These are phyloP conservation scores for Candida cerambycidarum DNA, from an alignment of 805 yeast genomes.

Conservation along the genomic window DNA sequence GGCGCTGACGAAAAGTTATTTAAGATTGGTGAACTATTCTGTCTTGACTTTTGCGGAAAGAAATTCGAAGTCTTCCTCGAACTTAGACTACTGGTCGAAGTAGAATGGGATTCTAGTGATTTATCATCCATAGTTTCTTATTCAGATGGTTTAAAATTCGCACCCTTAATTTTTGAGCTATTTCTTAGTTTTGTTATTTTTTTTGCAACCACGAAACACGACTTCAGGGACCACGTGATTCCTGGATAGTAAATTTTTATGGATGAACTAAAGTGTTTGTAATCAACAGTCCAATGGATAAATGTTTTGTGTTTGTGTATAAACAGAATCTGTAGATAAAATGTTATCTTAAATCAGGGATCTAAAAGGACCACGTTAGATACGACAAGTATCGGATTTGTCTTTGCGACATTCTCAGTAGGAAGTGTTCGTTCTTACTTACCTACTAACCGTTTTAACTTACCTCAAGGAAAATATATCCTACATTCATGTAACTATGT, in stretches of 20 bases:
- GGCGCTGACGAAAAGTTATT: slow-evolving; percentile 14
- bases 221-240: neutral
- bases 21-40: slow-evolving; percentile 9
- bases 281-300: no score
- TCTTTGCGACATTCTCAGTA: neutral
- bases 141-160: slow-evolving; percentile 1
- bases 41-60: slow-evolving; percentile 10
- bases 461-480: no score
- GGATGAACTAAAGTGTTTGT: no score
- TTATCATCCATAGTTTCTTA: slow-evolving; percentile 14
- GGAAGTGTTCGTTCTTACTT: neutral
- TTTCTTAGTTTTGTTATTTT: neutral
- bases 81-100: slow-evolving; percentile 10
- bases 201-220: neutral
- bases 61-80: slow-evolving; percentile 16
- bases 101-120: slow-evolving; percentile 12
- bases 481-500: no score
- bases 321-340: no score
- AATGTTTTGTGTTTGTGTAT: no score
- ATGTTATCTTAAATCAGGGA: neutral
- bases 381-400: slow-evolving; percentile 1
- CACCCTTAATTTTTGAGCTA: slow-evolving; percentile 3
- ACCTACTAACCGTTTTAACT: neutral
- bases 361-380: neutral
- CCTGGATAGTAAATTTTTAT: no score